Evolutionary conservation across 2,329 filamentous ascomycete genomes (phyloP).

Genomic region (Tolypocladium tundrense): DNA sequence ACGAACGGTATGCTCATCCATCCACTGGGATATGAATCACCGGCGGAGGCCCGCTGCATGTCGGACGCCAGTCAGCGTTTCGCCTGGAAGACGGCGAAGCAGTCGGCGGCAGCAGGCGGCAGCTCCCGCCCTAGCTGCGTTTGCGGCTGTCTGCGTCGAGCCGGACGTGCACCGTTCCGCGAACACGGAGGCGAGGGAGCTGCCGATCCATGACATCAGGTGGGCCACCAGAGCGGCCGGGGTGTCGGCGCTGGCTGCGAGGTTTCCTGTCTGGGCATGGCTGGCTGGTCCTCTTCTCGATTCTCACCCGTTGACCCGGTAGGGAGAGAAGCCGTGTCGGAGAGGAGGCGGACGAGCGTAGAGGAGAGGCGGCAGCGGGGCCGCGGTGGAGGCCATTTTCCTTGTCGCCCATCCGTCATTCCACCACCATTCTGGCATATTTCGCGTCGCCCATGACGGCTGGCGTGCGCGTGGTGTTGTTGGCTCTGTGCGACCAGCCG

Average conservation of each 20-base stretch:
- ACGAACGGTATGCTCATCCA: neutral
- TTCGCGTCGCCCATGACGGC: neutral
- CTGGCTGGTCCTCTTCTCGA: neutral
- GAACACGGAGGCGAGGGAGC: conserved; percentile 4
- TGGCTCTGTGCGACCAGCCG: neutral
- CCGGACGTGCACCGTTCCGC: conserved; percentile 8
- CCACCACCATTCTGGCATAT: neutral
- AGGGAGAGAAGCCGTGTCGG: neutral
- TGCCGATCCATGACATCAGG: conserved; percentile 24
- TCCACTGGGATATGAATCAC: neutral
- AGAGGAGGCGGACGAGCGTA: neutral
- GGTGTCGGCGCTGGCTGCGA: conserved; percentile 8
- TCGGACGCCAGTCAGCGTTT: neutral
- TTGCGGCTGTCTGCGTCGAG: neutral
- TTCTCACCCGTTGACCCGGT: neutral
- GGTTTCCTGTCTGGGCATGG: conserved; percentile 8
- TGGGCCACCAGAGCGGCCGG: conserved; percentile 7
- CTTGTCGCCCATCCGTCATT: neutral
- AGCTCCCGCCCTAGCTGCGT: neutral
- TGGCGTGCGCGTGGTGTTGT: neutral
- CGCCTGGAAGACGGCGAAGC: neutral
- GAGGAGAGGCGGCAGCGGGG: neutral
- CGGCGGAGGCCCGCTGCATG: neutral
- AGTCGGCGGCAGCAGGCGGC: neutral
- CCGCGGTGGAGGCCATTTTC: neutral